Evolutionary conservation across 352 stramenopile genomes (phyloP).

Genomic region (Globisporangium cystogenes): DNA sequence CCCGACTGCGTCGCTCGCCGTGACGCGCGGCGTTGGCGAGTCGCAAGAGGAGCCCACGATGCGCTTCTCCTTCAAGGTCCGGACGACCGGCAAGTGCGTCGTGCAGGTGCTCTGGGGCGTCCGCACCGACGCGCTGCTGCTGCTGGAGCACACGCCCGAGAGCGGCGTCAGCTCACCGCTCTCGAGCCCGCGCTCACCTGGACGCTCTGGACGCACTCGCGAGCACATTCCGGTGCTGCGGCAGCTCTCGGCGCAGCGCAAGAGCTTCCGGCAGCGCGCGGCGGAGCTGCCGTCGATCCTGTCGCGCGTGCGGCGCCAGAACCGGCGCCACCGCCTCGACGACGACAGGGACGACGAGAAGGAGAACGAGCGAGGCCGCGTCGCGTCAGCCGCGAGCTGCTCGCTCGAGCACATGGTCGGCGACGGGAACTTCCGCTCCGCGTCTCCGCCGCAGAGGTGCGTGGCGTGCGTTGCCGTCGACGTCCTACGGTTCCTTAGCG

Average conservation of each 20-base stretch:
- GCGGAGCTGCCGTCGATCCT: constrained; percentile 13
- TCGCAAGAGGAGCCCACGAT: constrained; percentile 5
- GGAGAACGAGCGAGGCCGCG: constrained; percentile 8
- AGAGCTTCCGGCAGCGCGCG: constrained; percentile 4
- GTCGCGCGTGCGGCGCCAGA: constrained; percentile 18
- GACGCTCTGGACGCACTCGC: background rate
- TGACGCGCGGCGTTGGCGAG: constrained; percentile 8
- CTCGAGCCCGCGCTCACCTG: constrained; percentile 1
- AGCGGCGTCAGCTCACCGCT: background rate
- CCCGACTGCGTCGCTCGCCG: constrained; percentile 21
- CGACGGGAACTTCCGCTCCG: constrained; percentile 7
- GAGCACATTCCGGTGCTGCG: constrained; percentile 3
- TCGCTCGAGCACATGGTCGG: constrained; percentile 9
- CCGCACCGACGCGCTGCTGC: constrained; percentile 19
- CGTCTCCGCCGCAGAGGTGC: constrained; percentile 13
- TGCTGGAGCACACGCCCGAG: constrained; percentile 15
- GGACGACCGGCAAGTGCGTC: constrained; percentile 13
- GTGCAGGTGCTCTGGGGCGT: constrained; percentile 36
- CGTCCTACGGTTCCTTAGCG: no score
- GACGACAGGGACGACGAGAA: constrained; percentile 5
- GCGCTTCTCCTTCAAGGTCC: constrained; percentile 21
- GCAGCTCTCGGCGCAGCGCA: background rate
- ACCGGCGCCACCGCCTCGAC: constrained; percentile 19
- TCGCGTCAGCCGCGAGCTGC: background rate
- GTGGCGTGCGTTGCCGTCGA: background rate